A percentile compares a stretch with the other conserved stretches of the same genome.
Evolutionary conservation across 495 filamentous ascomycete species (phyloP).

Genomic region (Trichoderma virens): DNA sequence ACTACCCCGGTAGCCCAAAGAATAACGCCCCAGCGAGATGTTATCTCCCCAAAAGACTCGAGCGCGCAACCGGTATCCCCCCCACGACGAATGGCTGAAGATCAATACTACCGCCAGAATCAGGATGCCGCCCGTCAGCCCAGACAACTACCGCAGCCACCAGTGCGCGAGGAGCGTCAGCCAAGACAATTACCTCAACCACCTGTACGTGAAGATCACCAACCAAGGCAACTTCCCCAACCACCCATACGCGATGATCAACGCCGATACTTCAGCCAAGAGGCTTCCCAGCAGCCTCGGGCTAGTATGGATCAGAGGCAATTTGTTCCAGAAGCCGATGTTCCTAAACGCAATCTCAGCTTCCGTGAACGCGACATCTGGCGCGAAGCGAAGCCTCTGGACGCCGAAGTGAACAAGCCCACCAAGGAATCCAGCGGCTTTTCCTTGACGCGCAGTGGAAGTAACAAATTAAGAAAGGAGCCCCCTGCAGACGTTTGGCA

Average conservation of each 20-base stretch:
- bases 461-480: constrained; percentile 42
- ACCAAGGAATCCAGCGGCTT: constrained; percentile 20
- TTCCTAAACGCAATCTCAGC: constrained; percentile 41
- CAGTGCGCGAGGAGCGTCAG: constrained; percentile 9
- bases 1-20: background rate
- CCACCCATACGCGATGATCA: constrained; percentile 12
- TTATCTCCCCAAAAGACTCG: background rate
- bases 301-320: background rate
- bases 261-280: background rate
- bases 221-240: constrained; percentile 10
- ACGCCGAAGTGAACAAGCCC: constrained; percentile 16
- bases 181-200: constrained; percentile 11
- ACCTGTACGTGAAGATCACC: constrained; percentile 12
- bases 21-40: background rate
- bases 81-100: background rate
- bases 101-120: background rate
- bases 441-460: constrained; percentile 30
- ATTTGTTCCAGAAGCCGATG: constrained; percentile 18
- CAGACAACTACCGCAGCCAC: constrained; percentile 12
- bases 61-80: background rate
- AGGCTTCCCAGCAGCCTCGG: background rate
- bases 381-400: constrained; percentile 26
- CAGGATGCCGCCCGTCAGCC: constrained; percentile 7
- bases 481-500: constrained; percentile 34
- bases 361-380: constrained; percentile 41